Evolutionary conservation across 2,329 filamentous ascomycete genomes (phyloP), one percentile per base, ranked within the genome.

Genomic region (Diplodia mutila): DNA sequence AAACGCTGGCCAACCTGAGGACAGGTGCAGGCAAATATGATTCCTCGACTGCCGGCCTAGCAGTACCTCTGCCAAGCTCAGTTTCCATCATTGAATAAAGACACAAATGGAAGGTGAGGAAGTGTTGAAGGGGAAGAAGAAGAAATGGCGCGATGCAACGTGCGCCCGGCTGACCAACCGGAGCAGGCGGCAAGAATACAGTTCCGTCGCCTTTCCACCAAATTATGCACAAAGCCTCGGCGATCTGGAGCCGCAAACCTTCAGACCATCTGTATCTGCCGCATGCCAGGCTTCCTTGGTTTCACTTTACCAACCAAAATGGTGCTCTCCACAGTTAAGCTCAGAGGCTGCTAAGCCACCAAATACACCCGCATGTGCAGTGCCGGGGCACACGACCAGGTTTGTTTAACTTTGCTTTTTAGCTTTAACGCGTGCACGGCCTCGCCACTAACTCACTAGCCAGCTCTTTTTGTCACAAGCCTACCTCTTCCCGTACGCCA

Each of bases 141-240:
- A 21, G 7, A 9, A 9, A 46, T 6, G 39, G n/a, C 11, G 42
- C 2, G 42, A 46, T 46, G 42, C 42, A 46, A 29, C 46, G 34
- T 29, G 59, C 59, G 59, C 46, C 29, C 9, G 59, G 29, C 46
- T 27, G 42, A 12, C 59, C 59, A 63, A 63, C 59, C 29, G 46
- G 59, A 63, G n/a, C 18, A 18, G 27, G 39, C 57, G 57, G 16
- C 18, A 14, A 27, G 29, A 51, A 63, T 3, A 46, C 21, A 46
- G 2, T 46, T 46, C 8, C 7, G 42, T 2, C 8, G 42, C 42
- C 42, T 12, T 37, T 11, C 34, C 34, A 9, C 9, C 3, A 21
- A 46, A 21, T 46, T 8, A 9, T 21, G 18, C 42, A 8, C 7
- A 46, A 21, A 21, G 7, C n/a, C n/a, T 46, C 7, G 8, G 7